Percentiles rank a stretch among this genome's conserved stretches.
These are phyloP conservation scores for Jasminum sambac DNA, from an alignment of 257 asterid species.

Conservation along the genomic window DNA sequence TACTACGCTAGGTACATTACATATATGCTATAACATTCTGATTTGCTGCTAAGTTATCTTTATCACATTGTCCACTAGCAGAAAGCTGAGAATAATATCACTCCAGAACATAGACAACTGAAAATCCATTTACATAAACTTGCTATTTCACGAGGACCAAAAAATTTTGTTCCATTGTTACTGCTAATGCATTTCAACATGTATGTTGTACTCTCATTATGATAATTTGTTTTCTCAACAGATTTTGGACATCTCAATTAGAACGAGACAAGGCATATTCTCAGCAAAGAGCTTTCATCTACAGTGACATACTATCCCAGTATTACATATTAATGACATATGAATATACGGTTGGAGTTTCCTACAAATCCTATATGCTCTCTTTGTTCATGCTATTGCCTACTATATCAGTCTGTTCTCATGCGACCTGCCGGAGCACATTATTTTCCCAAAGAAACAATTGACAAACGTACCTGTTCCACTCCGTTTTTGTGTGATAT, in stretches of 20 bases:
- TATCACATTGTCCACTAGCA: not conserved
- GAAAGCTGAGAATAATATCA: not conserved
- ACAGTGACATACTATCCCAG: slow-evolving; percentile 3
- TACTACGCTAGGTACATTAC: not conserved
- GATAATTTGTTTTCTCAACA: slow-evolving; percentile 15
- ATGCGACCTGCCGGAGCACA: not conserved
- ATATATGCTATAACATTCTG: not conserved
- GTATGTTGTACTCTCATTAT: slow-evolving; percentile 11
- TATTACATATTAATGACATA: not conserved
- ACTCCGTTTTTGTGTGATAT: slow-evolving; percentile 55
- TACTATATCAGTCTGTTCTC: slow-evolving; percentile 8
- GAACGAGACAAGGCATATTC: slow-evolving; percentile 16
- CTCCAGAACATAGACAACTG: not conserved
- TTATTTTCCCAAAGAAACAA: not conserved
- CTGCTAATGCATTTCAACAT: not conserved
- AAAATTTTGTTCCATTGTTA: not conserved
- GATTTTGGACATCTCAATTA: slow-evolving; percentile 24
- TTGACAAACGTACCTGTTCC: slow-evolving; percentile 63
- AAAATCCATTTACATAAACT: no score
- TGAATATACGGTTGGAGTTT: not conserved
- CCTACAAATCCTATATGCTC: slow-evolving; percentile 12
- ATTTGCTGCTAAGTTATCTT: not conserved
- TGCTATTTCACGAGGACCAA: not conserved
- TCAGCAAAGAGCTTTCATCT: slow-evolving; percentile 7
- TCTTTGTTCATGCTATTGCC: slow-evolving; percentile 3